Percentiles rank a stretch among this genome's conserved stretches.
Conservation (phyloP, 2,329 filamentous ascomycete species). For the Ambrosiella beaveri region DNA sequence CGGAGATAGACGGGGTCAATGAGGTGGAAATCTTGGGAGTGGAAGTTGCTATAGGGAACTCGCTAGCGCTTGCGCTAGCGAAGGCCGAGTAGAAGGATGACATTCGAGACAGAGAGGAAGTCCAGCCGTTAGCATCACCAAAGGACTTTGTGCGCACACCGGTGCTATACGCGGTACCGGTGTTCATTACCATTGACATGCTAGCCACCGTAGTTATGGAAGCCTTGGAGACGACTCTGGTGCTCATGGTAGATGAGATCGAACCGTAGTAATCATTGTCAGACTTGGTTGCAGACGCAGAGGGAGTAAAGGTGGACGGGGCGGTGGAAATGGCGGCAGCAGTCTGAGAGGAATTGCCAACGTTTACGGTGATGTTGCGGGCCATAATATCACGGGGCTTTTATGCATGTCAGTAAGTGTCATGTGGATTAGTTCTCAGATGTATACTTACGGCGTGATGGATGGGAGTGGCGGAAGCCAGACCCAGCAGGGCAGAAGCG, state of each 20-base stretch:
- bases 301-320: neutral
- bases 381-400: too few relatives aligned
- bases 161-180: neutral
- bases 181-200: neutral
- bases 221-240: neutral
- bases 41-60: neutral
- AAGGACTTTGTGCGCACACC: neutral
- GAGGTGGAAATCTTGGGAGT: neutral
- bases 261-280: neutral
- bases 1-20: neutral
- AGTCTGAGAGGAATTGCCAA: neutral
- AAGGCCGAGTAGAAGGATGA: neutral
- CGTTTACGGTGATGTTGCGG: too few relatives aligned
- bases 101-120: neutral
- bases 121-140: neutral
- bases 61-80: neutral
- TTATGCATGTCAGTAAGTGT: neutral
- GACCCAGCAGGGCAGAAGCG: slow-evolving; percentile 6
- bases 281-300: neutral
- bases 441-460: slow-evolving; percentile 1
- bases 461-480: slow-evolving; percentile 3
- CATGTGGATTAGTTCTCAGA: neutral
- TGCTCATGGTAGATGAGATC: too few relatives aligned
- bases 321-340: neutral
- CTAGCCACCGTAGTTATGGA: neutral